phyloP scores from a whole-genome alignment of 495 filamentous ascomycete species.

The Aspergillus haitiensis region DNA sequence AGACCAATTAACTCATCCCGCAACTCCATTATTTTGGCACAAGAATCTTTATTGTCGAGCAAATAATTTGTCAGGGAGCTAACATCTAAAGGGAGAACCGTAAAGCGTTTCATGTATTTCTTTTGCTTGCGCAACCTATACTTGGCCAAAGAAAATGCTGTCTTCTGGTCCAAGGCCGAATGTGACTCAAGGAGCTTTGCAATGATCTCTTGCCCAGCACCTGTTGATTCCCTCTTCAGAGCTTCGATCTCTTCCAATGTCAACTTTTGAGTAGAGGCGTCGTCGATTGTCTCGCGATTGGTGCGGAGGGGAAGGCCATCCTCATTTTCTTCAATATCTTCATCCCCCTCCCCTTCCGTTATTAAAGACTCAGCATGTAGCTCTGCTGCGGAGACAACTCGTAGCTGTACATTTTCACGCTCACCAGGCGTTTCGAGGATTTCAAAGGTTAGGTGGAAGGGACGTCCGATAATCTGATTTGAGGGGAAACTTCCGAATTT shows the following conservation, averaged over 20 bases:
- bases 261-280: conserved; percentile 75
- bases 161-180: conserved; percentile 87
- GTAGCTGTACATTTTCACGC: conserved; percentile 59
- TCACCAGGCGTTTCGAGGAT: conserved; percentile 70
- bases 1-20: conserved; percentile 82
- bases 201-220: conserved; percentile 84
- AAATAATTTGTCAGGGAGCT: conserved; percentile 69
- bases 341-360: conserved; percentile 55
- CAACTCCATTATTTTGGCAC: conserved; percentile 80
- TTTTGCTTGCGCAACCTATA: conserved; percentile 91
- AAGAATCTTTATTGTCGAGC: conserved; percentile 68
- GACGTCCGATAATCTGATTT: conserved; percentile 82
- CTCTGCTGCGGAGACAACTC: conserved; percentile 78
- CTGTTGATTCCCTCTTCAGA: conserved; percentile 74
- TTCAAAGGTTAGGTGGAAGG: conserved; percentile 89
- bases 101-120: conserved; percentile 89
- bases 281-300: conserved; percentile 77
- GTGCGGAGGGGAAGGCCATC: conserved; percentile 69
- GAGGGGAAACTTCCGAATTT: conserved; percentile 88
- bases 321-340: conserved; percentile 51
- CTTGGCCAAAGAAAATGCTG: conserved; percentile 87
- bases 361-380: conserved; percentile 72
- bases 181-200: conserved; percentile 83
- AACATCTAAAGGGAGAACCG: conserved; percentile 78
- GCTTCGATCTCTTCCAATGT: conserved; percentile 87